A percentile compares a stretch with the other conserved stretches of the same genome.
These are phyloP conservation scores for Herpetomonas samuelpessoai DNA, from an alignment of 208 protist genomes.

Conservation along the genomic window DNA sequence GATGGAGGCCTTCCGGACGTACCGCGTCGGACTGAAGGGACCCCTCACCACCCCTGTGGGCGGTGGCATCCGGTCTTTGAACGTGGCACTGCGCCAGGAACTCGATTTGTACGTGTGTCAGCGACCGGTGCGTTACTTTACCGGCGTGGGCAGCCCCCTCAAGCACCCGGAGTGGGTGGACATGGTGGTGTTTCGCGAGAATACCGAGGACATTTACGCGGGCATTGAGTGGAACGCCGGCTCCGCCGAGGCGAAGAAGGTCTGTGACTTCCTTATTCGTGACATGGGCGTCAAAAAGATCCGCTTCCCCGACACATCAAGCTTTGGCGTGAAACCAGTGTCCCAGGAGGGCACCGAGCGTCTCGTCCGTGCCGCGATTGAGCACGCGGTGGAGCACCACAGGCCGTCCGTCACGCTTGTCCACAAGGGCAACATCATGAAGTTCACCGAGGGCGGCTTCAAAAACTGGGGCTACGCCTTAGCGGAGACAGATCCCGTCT, in stretches of 20 bases:
- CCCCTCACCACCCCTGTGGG: conserved; percentile 41
- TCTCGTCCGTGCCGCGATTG: conserved; percentile 39
- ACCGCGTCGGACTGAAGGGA: conserved; percentile 38
- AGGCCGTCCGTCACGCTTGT: conserved; percentile 48
- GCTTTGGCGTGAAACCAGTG: conserved; percentile 50
- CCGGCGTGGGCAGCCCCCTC: conserved; percentile 35
- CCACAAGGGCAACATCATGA: conserved; percentile 70
- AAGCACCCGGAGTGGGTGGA: conserved; percentile 46
- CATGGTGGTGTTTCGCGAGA: conserved; percentile 59
- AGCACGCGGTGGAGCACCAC: conserved; percentile 39
- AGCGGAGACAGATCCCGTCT: conserved; percentile 33
- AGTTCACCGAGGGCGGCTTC: conserved; percentile 52
- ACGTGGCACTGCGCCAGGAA: conserved; percentile 45
- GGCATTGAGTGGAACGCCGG: conserved; percentile 48
- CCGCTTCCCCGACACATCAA: conserved; percentile 34
- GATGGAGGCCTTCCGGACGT: conserved; percentile 27
- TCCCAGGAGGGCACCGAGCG: conserved; percentile 47
- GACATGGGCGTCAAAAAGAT: conserved; percentile 37
- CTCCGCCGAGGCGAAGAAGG: conserved; percentile 28
- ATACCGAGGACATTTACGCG: conserved; percentile 59
- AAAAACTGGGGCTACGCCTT: conserved; percentile 47
- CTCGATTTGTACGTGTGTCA: conserved; percentile 51
- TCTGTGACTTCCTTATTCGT: conserved; percentile 24
- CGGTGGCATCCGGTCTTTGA: conserved; percentile 48
- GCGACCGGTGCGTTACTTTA: conserved; percentile 46